Base-by-base conservation (phyloP, 192 early-diverging fungal genomes). In the Backusella liffmaniae region DNA sequence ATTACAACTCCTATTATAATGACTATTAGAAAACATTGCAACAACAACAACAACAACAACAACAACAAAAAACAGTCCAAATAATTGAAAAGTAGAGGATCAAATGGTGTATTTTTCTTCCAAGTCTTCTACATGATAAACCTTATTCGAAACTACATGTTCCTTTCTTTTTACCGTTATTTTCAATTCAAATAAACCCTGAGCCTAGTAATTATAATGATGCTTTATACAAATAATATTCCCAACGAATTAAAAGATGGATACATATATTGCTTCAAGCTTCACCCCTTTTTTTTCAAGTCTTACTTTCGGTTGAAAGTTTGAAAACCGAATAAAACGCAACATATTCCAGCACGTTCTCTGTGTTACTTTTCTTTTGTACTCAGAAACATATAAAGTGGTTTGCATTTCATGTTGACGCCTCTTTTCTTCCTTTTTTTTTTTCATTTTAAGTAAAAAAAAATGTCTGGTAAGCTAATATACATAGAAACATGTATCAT, bases 381-480 rank as follows among this genome's bases (percentile, higher is more conserved):
- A 49, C 46, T 49, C 56, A 59, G 56, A 59, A 59, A 59, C 10
- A 26, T 59, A 59, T 59, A 59, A 59, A 59, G 56, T 59, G 9
- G 9, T 4, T 59, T 59, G 56, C 56, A 59, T 59, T 21, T 59
- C 46, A 59, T 29, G 21, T 59, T 59, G 9, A 26, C 1, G 56
- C n/a, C 5, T 67, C 34, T 36, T 18, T n/a, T 26, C 2, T 67
- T n/a, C 37, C 16, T 68, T 36, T 36, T 68, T 68, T 36, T 9
- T 67, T 7, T 36, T 39, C 9, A 32, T 7, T 18, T 67, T 29
- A 62, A 37, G 21, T 37, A 36, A 68, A 68, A 21, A 68, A 68
- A 68, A 8, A 68, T 68, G 67, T 21, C n/a, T 68, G 67, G 67
- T 68, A 68, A 68, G 67, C 2, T 67, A 39, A 36, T n/a, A 39